Evolutionary conservation across 2,329 filamentous ascomycete genomes (phyloP).

Genomic region (Alternaria burnsii): DNA sequence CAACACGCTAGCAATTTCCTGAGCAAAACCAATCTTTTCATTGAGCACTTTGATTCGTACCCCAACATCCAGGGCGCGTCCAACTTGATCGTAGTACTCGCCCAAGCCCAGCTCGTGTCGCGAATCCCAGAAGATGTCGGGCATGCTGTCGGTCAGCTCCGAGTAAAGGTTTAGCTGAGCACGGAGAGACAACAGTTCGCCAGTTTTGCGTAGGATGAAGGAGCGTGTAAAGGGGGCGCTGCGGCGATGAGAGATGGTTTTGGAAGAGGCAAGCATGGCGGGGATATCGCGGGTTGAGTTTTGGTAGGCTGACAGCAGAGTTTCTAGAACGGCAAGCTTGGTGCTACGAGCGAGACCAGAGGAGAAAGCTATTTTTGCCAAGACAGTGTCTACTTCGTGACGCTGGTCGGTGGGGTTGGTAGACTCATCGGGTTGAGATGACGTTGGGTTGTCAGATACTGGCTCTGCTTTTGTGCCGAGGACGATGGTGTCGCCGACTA

Average conservation of each 20-base stretch:
- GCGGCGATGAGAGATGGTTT: slow-evolving; percentile 49
- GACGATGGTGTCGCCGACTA: slow-evolving; percentile 88
- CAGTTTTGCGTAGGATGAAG: slow-evolving; percentile 92
- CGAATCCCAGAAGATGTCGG: slow-evolving; percentile 96
- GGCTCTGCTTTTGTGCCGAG: slow-evolving; percentile 73
- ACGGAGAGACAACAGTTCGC: slow-evolving; percentile 86
- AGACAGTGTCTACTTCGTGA: slow-evolving; percentile 66
- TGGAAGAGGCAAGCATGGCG: slow-evolving; percentile 74
- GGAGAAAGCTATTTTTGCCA: slow-evolving; percentile 96
- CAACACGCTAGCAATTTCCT: slow-evolving; percentile 90
- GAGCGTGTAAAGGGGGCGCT: slow-evolving; percentile 65
- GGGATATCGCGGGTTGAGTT: slow-evolving; percentile 85
- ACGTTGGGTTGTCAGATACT: slow-evolving; percentile 12
- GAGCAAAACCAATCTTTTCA: slow-evolving; percentile 97
- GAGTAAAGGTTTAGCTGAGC: slow-evolving; percentile 97
- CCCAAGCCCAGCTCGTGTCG: slow-evolving; percentile 88
- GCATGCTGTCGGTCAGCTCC: slow-evolving; percentile 91
- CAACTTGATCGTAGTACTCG: slow-evolving; percentile 94
- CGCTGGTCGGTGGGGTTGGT: slow-evolving; percentile 50
- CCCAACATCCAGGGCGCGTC: slow-evolving; percentile 86
- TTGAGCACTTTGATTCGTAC: slow-evolving; percentile 91
- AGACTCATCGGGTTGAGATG: slow-evolving; percentile 48
- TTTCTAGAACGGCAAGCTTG: slow-evolving; percentile 91
- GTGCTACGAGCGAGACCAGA: slow-evolving; percentile 92
- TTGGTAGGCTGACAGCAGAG: slow-evolving; percentile 82